A percentile compares a stretch with the other conserved stretches of the same genome.
phyloP scores from a whole-genome alignment of 495 filamentous ascomycete genomes.

The Daldinia vernicosa region DNA sequence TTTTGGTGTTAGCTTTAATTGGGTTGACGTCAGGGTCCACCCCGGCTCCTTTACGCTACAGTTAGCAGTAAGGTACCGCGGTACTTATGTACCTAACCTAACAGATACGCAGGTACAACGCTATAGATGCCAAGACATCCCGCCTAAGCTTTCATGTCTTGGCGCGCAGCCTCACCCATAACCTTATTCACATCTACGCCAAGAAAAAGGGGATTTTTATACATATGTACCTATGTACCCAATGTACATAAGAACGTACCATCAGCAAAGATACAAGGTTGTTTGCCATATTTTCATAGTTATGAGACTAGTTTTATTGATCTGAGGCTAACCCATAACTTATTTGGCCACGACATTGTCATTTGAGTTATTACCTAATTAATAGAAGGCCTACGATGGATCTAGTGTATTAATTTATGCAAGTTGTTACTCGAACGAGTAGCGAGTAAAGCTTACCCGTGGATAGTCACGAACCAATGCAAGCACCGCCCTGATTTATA shows the following conservation, averaged over 20 bases:
- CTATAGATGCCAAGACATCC: constrained; percentile 23
- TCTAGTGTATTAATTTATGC: no score
- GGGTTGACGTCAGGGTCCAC: constrained; percentile 39
- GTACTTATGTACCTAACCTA: background rate
- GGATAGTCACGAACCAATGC: background rate
- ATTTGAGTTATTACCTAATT: no score
- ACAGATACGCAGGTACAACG: background rate
- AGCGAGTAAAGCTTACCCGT: no score
- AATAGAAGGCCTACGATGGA: no score
- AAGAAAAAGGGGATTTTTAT: background rate
- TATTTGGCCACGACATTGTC: no score
- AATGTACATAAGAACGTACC: background rate
- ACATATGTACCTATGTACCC: background rate
- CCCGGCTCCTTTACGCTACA: constrained; percentile 3
- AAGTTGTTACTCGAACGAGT: no score
- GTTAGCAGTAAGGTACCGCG: background rate
- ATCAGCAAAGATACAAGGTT: background rate
- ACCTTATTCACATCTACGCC: constrained; percentile 21
- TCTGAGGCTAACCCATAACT: no score
- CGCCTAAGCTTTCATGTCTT: constrained; percentile 20
- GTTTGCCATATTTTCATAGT: no score
- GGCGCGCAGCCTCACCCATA: constrained; percentile 21
- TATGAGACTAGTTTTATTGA: no score
- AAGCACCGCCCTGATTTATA: background rate
- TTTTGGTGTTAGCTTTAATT: constrained; percentile 41